Conservation (phyloP, 129 eudicot species). For the Heracleum sosnowskyi region DNA sequence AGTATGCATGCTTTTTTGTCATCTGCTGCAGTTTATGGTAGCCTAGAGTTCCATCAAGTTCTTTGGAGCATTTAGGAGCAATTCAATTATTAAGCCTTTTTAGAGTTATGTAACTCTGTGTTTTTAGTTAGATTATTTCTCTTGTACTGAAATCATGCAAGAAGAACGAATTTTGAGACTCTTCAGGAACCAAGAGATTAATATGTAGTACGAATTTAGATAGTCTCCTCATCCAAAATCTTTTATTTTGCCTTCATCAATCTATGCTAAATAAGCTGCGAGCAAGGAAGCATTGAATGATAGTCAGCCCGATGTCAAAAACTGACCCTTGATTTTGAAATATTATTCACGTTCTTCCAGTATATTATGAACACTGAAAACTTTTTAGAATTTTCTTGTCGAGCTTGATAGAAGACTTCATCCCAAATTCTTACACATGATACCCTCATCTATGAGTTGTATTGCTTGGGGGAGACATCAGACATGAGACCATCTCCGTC, state of each 20-base stretch:
- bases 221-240: not conserved
- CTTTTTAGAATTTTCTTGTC: too few species aligned
- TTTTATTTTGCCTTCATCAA: not conserved
- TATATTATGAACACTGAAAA: too few species aligned
- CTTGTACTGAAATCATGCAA: not conserved
- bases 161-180: not conserved
- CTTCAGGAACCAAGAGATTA: not conserved
- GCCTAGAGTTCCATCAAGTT: not conserved
- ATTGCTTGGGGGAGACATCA: too few species aligned
- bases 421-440: too few species aligned
- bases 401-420: too few species aligned
- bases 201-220: not conserved
- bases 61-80: not conserved
- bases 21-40: not conserved
- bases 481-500: too few species aligned
- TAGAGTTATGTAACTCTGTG: not conserved
- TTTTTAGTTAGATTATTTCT: not conserved
- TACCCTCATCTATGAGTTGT: too few species aligned
- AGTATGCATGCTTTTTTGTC: not conserved
- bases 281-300: not conserved
- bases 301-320: not conserved
- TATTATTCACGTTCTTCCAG: too few species aligned
- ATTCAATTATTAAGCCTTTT: not conserved
- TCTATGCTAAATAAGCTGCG: not conserved
- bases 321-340: not conserved